phyloP scores from a whole-genome alignment of 2,329 filamentous ascomycete species.

The Metarhizium rileyi region DNA sequence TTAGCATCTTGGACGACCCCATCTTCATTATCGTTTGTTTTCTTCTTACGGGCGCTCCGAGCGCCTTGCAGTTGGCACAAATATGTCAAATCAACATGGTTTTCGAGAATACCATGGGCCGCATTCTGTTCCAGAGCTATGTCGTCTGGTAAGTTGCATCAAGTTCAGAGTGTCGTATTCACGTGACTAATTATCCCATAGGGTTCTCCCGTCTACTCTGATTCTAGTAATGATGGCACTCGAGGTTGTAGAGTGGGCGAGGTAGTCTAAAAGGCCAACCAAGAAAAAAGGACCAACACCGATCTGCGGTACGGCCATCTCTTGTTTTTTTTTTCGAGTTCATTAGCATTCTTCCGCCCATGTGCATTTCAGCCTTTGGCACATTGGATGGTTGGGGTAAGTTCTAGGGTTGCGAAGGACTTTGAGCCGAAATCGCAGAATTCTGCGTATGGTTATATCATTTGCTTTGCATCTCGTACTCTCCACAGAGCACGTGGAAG shows the following conservation, averaged over 20 bases:
- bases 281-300: too few species aligned
- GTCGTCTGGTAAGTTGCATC: constrained; percentile 63
- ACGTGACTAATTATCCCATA: constrained; percentile 24
- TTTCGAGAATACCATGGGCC: constrained; percentile 90
- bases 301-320: too few species aligned
- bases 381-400: not conserved
- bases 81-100: constrained; percentile 98
- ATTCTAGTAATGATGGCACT: constrained; percentile 83
- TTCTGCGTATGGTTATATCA: not conserved
- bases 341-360: not conserved
- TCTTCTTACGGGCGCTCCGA: constrained; percentile 86
- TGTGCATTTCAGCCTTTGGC: not conserved
- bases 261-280: constrained; percentile 11
- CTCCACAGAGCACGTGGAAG: not conserved
- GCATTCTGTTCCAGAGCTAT: constrained; percentile 80
- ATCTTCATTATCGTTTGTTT: constrained; percentile 99
- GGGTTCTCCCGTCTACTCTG: constrained; percentile 89
- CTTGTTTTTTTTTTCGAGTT: not conserved
- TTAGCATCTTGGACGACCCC: constrained; percentile 92
- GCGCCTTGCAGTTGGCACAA: constrained; percentile 87
- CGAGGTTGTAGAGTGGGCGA: constrained; percentile 86
- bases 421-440: not conserved
- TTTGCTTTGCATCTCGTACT: not conserved
- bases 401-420: not conserved
- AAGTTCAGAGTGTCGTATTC: not conserved